These are phyloP conservation scores for Gymnopilus dilepis DNA, from an alignment of 768 basidiomycete species.

Conservation along the genomic window DNA sequence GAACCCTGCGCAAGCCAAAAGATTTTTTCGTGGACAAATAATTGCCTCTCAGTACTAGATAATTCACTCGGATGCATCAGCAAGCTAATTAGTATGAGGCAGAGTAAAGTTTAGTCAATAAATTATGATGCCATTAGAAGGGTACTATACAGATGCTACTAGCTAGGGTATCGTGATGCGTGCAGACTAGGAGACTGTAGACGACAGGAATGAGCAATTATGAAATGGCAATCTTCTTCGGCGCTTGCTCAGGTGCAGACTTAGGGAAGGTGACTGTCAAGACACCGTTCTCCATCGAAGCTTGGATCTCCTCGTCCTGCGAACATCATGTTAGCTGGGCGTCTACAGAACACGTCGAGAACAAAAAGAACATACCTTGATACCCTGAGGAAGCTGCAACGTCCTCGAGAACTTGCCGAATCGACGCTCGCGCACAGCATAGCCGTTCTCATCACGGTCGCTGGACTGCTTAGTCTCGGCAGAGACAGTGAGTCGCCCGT, in stretches of 20 bases:
- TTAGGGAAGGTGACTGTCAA: constrained; percentile 58
- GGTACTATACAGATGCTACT: too few species aligned
- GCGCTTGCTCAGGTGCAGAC: constrained; percentile 35
- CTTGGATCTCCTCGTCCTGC: constrained; percentile 35
- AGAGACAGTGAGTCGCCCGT: constrained; percentile 55
- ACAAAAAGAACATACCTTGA: constrained; percentile 45
- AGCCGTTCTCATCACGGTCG: constrained; percentile 45
- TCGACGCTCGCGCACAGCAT: constrained; percentile 56
- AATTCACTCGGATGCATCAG: too few species aligned
- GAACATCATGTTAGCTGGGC: background rate
- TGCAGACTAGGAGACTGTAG: too few species aligned
- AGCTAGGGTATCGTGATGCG: too few species aligned
- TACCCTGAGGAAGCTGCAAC: constrained; percentile 56
- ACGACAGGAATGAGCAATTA: too few species aligned
- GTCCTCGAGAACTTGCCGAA: constrained; percentile 53
- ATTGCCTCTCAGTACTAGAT: too few species aligned
- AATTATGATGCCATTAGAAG: too few species aligned
- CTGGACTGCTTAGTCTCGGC: constrained; percentile 48
- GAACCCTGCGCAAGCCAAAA: too few species aligned
- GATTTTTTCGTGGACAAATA: too few species aligned
- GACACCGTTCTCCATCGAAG: constrained; percentile 54
- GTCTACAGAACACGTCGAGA: too few species aligned
- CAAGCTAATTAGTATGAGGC: too few species aligned
- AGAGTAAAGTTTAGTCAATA: too few species aligned
- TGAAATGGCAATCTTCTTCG: constrained; percentile 38